Evolutionary conservation across 2,329 filamentous ascomycete genomes (phyloP).

Genomic region (Raffaelea arxii): DNA sequence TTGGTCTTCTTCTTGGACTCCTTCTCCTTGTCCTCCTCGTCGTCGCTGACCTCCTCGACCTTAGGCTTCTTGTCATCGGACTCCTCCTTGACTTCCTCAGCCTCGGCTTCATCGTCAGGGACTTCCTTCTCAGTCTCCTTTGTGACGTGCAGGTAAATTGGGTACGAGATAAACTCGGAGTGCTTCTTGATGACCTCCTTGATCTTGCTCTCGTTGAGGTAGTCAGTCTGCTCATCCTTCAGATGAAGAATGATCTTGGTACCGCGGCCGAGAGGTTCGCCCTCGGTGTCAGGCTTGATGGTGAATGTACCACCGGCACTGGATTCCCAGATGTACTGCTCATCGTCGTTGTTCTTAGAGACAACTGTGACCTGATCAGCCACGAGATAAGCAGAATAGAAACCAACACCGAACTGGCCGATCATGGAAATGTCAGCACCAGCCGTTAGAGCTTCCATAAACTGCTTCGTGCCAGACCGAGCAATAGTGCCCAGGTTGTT

Average conservation of each 20-base stretch:
- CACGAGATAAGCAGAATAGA: constrained; percentile 99
- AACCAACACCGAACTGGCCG: constrained; percentile 99
- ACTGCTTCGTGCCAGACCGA: constrained; percentile 98
- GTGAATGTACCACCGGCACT: constrained; percentile 95
- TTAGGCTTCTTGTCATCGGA: constrained; percentile 90
- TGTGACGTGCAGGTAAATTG: constrained; percentile 98
- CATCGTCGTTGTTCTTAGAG: constrained; percentile 99
- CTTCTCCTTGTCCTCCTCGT: constrained; percentile 71
- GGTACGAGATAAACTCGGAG: constrained; percentile 99
- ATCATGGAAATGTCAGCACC: constrained; percentile 99
- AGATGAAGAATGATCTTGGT: constrained; percentile 98
- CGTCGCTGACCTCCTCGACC: constrained; percentile 84
- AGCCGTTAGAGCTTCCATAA: constrained; percentile 98
- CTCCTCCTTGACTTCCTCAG: constrained; percentile 46
- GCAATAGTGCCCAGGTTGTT: constrained; percentile 99
- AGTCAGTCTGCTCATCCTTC: constrained; percentile 98
- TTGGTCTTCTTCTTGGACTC: constrained; percentile 97
- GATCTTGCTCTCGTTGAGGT: constrained; percentile 97
- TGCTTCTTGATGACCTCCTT: constrained; percentile 99
- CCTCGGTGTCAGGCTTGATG: constrained; percentile 81
- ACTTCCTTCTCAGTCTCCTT: constrained; percentile 99
- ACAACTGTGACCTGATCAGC: constrained; percentile 91
- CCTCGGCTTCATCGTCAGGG: constrained; percentile 86
- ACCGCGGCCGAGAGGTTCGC: constrained; percentile 83
- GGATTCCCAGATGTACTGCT: constrained; percentile 99